A percentile compares a stretch with the other conserved stretches of the same genome.
Evolutionary conservation across 441 rosid species (phyloP).

Genomic region (Jatropha podagrica): DNA sequence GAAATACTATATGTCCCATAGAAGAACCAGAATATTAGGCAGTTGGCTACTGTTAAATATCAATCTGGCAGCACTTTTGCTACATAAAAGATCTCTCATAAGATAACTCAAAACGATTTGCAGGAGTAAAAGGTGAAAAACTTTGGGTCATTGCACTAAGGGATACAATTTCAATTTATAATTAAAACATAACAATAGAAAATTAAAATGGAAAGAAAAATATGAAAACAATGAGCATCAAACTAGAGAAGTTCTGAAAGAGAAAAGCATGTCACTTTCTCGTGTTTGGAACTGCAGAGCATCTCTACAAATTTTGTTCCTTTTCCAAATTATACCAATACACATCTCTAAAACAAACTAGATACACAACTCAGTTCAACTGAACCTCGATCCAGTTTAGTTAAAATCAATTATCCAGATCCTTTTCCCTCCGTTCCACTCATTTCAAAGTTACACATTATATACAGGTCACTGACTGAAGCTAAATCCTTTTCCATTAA

Average conservation of each 20-base stretch:
- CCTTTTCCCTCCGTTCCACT: background rate
- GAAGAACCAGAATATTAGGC: background rate
- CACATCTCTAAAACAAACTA: background rate
- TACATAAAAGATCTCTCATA: background rate
- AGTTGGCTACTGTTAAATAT: background rate
- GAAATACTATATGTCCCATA: too few species aligned
- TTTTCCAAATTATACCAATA: background rate
- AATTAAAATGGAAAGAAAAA: background rate
- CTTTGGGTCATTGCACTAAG: background rate
- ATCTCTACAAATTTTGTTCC: background rate
- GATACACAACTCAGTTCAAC: background rate
- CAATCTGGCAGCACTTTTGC: background rate
- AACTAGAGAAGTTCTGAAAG: background rate
- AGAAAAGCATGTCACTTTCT: background rate
- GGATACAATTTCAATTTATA: background rate
- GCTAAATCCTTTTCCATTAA: background rate
- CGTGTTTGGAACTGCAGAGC: background rate
- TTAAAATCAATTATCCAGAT: background rate
- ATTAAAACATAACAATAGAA: background rate
- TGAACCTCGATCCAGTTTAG: background rate
- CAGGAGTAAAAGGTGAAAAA: background rate
- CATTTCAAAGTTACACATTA: background rate
- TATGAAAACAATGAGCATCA: background rate
- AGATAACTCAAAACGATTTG: background rate
- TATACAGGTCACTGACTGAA: background rate